These are phyloP conservation scores for Candida xiaguanensis DNA, from an alignment of 805 yeast species.

Conservation along the genomic window DNA sequence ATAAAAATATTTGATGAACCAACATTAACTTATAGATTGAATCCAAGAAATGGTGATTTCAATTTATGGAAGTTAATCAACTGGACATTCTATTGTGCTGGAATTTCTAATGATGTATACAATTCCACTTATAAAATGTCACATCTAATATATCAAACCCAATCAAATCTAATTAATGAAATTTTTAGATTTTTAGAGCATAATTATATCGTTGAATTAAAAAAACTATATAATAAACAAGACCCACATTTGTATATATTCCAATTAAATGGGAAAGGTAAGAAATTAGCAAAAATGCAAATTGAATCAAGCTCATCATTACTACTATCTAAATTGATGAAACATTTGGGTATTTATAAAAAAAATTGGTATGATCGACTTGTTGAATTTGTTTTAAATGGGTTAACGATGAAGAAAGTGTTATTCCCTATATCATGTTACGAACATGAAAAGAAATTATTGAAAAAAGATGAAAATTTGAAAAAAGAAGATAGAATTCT, in stretches of 20 bases:
- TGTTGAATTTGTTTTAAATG: constrained; percentile 26
- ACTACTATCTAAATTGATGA: constrained; percentile 16
- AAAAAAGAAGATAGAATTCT: constrained; percentile 5
- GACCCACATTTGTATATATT: constrained; percentile 2
- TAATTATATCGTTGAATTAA: constrained; percentile 12
- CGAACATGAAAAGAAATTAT: constrained; percentile 21
- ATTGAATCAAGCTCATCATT: constrained; percentile 3
- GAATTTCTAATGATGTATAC: constrained; percentile 18
- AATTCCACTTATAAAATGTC: constrained; percentile 18
- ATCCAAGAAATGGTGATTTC: constrained; percentile 18
- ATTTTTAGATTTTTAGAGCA: constrained; percentile 19
- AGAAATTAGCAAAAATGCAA: not conserved
- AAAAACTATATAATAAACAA: constrained; percentile 1
- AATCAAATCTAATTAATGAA: constrained; percentile 16
- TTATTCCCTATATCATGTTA: constrained; percentile 21
- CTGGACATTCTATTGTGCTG: constrained; percentile 38
- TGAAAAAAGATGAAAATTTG: constrained; percentile 18
- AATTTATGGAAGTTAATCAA: constrained; percentile 28
- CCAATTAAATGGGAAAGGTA: not conserved
- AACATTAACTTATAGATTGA: constrained; percentile 20
- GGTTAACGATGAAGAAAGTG: constrained; percentile 16
- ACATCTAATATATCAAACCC: constrained; percentile 22
- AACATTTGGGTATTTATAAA: constrained; percentile 18
- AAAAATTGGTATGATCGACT: constrained; percentile 28
- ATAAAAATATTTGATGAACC: constrained; percentile 28